Evolutionary conservation across 495 filamentous ascomycete genomes (phyloP).

Genomic region (Aspergillus campestris): DNA sequence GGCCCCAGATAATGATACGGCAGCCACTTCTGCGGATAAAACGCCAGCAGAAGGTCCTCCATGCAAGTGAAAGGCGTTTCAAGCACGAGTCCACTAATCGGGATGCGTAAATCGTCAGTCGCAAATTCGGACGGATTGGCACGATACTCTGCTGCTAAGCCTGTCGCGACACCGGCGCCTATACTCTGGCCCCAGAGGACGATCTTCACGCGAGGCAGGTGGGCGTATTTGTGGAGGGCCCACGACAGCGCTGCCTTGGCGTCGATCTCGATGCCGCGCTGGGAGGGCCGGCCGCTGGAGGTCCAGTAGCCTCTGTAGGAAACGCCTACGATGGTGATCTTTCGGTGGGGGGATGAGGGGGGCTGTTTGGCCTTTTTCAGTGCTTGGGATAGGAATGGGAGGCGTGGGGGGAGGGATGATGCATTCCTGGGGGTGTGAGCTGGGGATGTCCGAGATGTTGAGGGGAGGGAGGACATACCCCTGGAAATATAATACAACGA

Average conservation of each 20-base stretch:
- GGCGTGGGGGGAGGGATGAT: constrained; percentile 58
- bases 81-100: constrained; percentile 49
- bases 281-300: constrained; percentile 58
- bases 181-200: constrained; percentile 80
- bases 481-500: constrained; percentile 53
- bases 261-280: constrained; percentile 57
- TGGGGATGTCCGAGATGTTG: background rate
- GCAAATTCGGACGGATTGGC: background rate
- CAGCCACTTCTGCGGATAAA: constrained; percentile 79
- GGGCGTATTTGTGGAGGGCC: constrained; percentile 32
- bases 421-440: constrained; percentile 34
- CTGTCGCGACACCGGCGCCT: constrained; percentile 48
- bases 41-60: constrained; percentile 58
- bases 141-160: constrained; percentile 43
- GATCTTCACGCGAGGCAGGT: constrained; percentile 32
- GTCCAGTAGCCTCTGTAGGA: constrained; percentile 79
- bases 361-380: constrained; percentile 10
- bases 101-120: background rate
- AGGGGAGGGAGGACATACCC: constrained; percentile 16
- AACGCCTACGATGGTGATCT: constrained; percentile 53
- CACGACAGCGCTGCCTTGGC: constrained; percentile 51
- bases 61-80: constrained; percentile 73
- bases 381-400: constrained; percentile 56
- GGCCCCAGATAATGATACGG: constrained; percentile 58
- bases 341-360: constrained; percentile 3